Evolutionary conservation across 805 yeast genomes (phyloP), one percentile per base, ranked within the genome.

Genomic region (Millerago galiae): DNA sequence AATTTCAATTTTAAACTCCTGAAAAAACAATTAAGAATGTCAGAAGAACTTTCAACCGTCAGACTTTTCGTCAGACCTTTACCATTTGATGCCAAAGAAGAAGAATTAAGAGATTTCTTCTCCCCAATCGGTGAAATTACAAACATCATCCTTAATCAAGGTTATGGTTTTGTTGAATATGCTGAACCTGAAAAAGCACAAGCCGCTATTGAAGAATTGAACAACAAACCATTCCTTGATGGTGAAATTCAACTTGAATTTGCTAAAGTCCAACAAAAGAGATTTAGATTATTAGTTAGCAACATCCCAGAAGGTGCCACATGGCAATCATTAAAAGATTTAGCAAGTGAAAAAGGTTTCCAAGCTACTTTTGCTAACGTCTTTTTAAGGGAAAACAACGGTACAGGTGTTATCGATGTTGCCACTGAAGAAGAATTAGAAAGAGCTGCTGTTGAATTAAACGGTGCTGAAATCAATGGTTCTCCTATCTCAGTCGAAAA

Each of bases 261-360:
- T 48, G 68, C 74, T 17, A 68, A 61, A 56, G 52, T 56, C 35
- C 55, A 46, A 47, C 79, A 82, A 62, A 87, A 87, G 57, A 81
- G 83, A 65, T 77, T 68, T 68, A 77, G 93, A 71, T 79, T 81
- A 46, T 75, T 80, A 59, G 76, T 84, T 29, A 65, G 76, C 53
- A 77, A 78, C 64, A 70, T 85, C 56, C 90, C 90, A 54, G 83
- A 81, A 53, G 80, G 81, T 49, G 73, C 85, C 44, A 80, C 87
- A 40, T 85, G 95, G 95, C 93, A 85, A 72, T 91, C 83, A 57
- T 74, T 85, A 60, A 85, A 89, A 71, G 98, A 91, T 69, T 79
- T 86, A 60, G 89, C 88, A 51, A 76, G 95, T 61, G 89, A 83
- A 48, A 83, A 78, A 65, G 78, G 74, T 49, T 62, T 73, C 50